Conservation (phyloP, 257 asterid species). For the Nicotiana benthamiana region DNA sequence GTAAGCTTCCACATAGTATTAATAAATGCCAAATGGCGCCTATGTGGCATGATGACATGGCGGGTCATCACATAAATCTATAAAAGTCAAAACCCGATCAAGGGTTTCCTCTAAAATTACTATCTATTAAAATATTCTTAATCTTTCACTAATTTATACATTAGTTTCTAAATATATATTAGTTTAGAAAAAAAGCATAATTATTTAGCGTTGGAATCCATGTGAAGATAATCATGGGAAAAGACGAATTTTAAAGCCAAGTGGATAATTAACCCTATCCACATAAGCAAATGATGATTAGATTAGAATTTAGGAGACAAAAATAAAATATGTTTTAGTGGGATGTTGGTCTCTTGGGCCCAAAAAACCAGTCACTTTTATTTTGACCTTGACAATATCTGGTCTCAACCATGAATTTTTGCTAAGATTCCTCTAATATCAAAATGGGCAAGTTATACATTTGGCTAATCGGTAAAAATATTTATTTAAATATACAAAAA, state of each 20-base stretch:
- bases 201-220: constrained; percentile 20
- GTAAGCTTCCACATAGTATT: too few species aligned
- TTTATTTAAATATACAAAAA: too few species aligned
- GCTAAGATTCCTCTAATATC: neutral
- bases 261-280: neutral
- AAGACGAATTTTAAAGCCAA: neutral
- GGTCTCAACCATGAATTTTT: neutral
- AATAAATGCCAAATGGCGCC: too few species aligned
- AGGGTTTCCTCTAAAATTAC: neutral
- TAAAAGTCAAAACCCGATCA: neutral
- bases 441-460: neutral
- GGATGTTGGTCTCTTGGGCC: constrained; percentile 9
- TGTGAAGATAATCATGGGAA: constrained; percentile 32
- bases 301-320: neutral
- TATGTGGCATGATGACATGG: too few species aligned
- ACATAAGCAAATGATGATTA: neutral
- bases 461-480: too few species aligned
- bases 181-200: neutral
- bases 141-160: neutral
- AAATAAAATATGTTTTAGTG: constrained; percentile 10
- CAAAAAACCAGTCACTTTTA: neutral
- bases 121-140: too few species aligned
- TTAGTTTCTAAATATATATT: neutral
- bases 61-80: too few species aligned
- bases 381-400: neutral